Evolutionary conservation across 2,329 filamentous ascomycete genomes (phyloP).

Genomic region (Lasiodiplodia sp.): DNA sequence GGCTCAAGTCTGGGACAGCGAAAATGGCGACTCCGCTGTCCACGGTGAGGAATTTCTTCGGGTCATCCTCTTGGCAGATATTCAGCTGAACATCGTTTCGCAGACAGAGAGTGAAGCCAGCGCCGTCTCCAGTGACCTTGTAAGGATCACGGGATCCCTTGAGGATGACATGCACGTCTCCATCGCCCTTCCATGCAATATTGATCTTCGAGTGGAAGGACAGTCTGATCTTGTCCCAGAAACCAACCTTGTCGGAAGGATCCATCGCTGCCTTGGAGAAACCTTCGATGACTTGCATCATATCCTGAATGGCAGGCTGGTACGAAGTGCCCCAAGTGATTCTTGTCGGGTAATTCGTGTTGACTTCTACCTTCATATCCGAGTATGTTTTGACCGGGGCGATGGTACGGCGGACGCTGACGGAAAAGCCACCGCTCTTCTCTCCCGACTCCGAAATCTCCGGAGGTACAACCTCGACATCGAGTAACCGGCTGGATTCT

Average conservation of each 20-base stretch:
- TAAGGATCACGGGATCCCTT: slow-evolving; percentile 95
- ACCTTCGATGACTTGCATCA: slow-evolving; percentile 99
- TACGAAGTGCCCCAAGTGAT: slow-evolving; percentile 98
- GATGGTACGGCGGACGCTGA: slow-evolving; percentile 89
- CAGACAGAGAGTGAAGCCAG: slow-evolving; percentile 98
- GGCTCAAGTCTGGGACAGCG: slow-evolving; percentile 91
- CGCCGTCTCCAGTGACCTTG: slow-evolving; percentile 87
- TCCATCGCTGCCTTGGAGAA: slow-evolving; percentile 97
- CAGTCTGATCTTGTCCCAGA: slow-evolving; percentile 98
- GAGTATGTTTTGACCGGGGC: slow-evolving; percentile 97
- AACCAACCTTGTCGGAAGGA: slow-evolving; percentile 90
- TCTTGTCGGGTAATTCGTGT: slow-evolving; percentile 87
- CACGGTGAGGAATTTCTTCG: slow-evolving; percentile 92
- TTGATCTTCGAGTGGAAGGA: slow-evolving; percentile 92
- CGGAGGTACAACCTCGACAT: slow-evolving; percentile 84
- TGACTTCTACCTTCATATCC: slow-evolving; percentile 89
- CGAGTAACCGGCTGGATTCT: slow-evolving; percentile 80
- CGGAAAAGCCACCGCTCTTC: slow-evolving; percentile 72
- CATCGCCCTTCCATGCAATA: slow-evolving; percentile 92
- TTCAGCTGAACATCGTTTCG: slow-evolving; percentile 90
- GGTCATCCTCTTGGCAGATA: slow-evolving; percentile 84
- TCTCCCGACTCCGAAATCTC: slow-evolving; percentile 63
- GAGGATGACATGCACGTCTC: slow-evolving; percentile 90
- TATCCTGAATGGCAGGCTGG: slow-evolving; percentile 96
- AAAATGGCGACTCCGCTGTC: slow-evolving; percentile 95